Conservation (phyloP, 106 monocot species). For the Dendrobium officinale region DNA sequence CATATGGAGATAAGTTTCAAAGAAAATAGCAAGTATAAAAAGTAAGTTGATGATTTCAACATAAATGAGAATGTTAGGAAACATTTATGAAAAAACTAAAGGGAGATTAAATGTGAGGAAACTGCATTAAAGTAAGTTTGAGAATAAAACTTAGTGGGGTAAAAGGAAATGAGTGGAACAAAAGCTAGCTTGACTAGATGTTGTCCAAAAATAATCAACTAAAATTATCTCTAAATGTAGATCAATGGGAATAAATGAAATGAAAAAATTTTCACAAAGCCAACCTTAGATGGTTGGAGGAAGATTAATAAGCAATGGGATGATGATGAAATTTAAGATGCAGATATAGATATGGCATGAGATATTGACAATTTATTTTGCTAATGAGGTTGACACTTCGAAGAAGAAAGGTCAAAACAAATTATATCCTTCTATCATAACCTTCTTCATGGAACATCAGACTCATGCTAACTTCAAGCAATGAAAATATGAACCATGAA, state of each 20-base stretch:
- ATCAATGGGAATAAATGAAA: background rate
- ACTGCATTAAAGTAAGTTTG: background rate
- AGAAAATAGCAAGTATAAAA: no score
- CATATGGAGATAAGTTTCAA: no score
- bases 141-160: background rate
- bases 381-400: background rate
- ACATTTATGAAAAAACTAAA: background rate
- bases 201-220: background rate
- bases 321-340: no score
- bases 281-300: no score
- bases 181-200: background rate
- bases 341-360: no score
- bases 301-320: no score
- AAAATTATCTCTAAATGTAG: background rate
- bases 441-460: background rate
- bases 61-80: background rate
- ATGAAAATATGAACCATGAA: background rate
- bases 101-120: background rate
- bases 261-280: background rate
- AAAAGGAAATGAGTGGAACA: background rate
- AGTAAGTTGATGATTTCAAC: background rate
- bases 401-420: background rate
- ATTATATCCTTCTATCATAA: background rate
- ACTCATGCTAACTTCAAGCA: background rate
- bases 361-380: background rate